These are phyloP conservation scores for Mucor mucedo DNA, from an alignment of 371 early-diverging fungal genomes.

Conservation along the genomic window DNA sequence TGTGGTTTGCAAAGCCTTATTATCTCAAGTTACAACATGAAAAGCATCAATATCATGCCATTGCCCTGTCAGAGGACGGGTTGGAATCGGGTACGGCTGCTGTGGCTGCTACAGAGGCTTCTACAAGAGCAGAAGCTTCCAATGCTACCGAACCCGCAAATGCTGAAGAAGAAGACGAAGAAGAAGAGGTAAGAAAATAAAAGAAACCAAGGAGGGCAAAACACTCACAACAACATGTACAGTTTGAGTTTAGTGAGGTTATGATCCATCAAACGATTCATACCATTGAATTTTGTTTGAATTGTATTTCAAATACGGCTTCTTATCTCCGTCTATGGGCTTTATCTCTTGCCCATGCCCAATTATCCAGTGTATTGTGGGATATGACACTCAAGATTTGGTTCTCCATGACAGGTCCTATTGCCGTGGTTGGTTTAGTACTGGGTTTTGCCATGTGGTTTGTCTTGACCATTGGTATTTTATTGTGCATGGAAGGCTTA, in stretches of 20 bases:
- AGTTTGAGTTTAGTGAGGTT: conserved; percentile 91
- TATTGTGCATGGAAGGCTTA: conserved; percentile 98
- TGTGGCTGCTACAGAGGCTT: conserved; percentile 2
- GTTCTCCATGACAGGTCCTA: conserved; percentile 55
- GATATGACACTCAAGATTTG: conserved; percentile 86
- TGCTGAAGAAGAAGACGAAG: conserved; percentile 6
- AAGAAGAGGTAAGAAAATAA: conserved; percentile 8
- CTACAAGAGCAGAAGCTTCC: neutral
- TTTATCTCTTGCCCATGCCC: conserved; percentile 98
- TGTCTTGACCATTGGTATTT: conserved; percentile 80
- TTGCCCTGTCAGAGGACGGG: conserved; percentile 50
- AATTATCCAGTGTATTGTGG: conserved; percentile 98
- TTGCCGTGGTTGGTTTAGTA: conserved; percentile 68
- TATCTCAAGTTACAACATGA: conserved; percentile 80
- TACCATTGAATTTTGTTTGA: conserved; percentile 98
- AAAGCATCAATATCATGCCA: conserved; percentile 73
- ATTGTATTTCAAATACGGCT: conserved; percentile 98
- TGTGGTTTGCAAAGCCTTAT: conserved; percentile 96
- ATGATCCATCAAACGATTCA: conserved; percentile 98
- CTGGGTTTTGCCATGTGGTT: conserved; percentile 86
- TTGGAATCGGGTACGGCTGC: conserved; percentile 33
- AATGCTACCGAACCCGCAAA: neutral
- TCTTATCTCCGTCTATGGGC: conserved; percentile 99
- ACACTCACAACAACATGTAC: neutral
- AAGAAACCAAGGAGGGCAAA: neutral